Evolutionary conservation across 192 early-diverging fungal genomes (phyloP).

Genomic region (Spizellomyces sp.): DNA sequence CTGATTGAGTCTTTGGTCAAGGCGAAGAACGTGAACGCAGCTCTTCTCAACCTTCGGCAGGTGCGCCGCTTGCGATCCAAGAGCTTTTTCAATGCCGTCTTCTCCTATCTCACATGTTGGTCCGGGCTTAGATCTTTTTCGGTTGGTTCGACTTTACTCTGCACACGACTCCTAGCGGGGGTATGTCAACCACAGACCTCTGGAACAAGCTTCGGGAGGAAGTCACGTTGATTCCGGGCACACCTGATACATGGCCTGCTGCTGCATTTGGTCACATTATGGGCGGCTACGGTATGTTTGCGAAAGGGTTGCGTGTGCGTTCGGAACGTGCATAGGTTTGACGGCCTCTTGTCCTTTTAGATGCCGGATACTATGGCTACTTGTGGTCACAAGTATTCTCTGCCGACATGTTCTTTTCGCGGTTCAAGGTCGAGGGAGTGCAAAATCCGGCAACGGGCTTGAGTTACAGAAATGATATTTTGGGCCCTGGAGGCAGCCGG

Average conservation of each 20-base stretch:
- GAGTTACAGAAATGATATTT: constrained; percentile 76
- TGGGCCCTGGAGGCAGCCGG: constrained; percentile 63
- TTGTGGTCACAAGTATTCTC: constrained; percentile 79
- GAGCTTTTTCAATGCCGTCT: background rate
- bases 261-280: constrained; percentile 71
- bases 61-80: background rate
- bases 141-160: constrained; percentile 76
- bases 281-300: constrained; percentile 61
- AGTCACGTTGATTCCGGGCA: constrained; percentile 24
- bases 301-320: no score
- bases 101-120: background rate
- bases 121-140: constrained; percentile 54
- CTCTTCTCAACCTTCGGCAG: constrained; percentile 73
- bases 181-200: constrained; percentile 46
- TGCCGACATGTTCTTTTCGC: constrained; percentile 78
- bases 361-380: constrained; percentile 69
- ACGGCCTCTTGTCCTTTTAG: constrained; percentile 7
- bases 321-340: constrained; percentile 4
- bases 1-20: constrained; percentile 69
- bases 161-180: constrained; percentile 54
- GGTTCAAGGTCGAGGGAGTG: constrained; percentile 67
- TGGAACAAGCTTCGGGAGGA: constrained; percentile 51
- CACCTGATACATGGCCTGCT: constrained; percentile 28
- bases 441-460: constrained; percentile 59
- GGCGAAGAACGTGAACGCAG: constrained; percentile 76